phyloP scores from a whole-genome alignment of 192 early-diverging fungal species.

The Coemansia sp. region DNA sequence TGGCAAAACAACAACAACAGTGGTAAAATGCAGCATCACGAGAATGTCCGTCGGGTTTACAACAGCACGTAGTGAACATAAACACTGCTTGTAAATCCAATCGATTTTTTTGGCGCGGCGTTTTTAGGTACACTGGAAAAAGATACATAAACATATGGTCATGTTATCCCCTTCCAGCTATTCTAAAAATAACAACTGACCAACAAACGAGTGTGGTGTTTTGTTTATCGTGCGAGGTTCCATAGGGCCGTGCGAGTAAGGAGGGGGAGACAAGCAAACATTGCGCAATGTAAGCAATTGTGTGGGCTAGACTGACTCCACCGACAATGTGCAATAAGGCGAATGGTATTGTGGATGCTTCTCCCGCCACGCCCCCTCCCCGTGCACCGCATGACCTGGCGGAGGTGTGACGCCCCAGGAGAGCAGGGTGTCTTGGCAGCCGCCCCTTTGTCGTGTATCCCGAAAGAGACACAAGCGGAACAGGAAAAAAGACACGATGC shows the following conservation, averaged over 20 bases:
- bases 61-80: not conserved
- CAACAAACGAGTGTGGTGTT: not conserved
- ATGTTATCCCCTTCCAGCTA: not conserved
- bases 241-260: no score
- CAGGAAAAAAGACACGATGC: not conserved
- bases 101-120: not conserved
- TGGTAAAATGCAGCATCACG: constrained; percentile 5
- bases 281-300: not conserved
- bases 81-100: not conserved
- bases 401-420: not conserved
- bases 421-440: not conserved
- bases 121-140: not conserved
- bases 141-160: not conserved
- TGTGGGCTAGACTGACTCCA: not conserved
- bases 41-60: not conserved
- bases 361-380: no score
- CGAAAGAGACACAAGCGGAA: not conserved
- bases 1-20: constrained; percentile 10
- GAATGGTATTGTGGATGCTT: not conserved
- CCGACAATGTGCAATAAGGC: not conserved
- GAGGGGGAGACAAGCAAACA: no score
- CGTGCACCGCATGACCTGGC: not conserved
- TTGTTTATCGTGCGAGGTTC: no score
- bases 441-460: not conserved
- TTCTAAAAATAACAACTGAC: not conserved